Base-by-base conservation (phyloP, 495 filamentous ascomycete genomes). In the Penicillium simplicissimum region DNA sequence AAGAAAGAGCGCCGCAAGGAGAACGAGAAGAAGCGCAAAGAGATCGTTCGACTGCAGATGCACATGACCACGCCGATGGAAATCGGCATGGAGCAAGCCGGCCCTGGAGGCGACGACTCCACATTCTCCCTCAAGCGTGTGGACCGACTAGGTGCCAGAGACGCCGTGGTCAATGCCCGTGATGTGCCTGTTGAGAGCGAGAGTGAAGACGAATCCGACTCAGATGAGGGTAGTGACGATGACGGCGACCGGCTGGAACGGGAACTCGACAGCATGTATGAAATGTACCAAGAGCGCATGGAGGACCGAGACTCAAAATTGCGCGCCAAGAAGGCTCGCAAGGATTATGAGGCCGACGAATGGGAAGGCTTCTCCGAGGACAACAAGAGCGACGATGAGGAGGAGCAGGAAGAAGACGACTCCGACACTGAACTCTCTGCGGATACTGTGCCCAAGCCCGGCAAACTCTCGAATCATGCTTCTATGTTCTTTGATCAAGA, bases 61-160 rank as follows among this genome's bases (percentile, higher is more conserved):
- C 86, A 97, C 74, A 98, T 98, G 96, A 91, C 87, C 15, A 89
- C 92, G 1, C 94, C 95, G 15, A 93, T 90, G 81, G 96, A 98
- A 61, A 96, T 98, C 64, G 95, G 95, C 63, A 88, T 95, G 79
- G 94, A 97, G 71, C 92, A 96, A 71, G 77, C 82, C n/a, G 90
- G 90, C 13, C 87, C 89, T 1, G 75, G 80, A 36, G 93, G 91
- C 8, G 85, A 88, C 17, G 90, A 90, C 47, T 81, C 86, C 4
- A 94, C 96, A 74, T 99, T 99, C 72, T 84, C 81, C 9, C 81
- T 97, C 33, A 94, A 91, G 70, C 70, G 83, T 13, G 82, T 96
- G 34, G 93, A 97, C 63, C 87, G 89, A 66, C 81, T 85, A 17
- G 86, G 86, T 37, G 89, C 84, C 5, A 75, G 87, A 52, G 85